Evolutionary conservation across 768 basidiomycete species (phyloP).

Genomic region (Boletus subcaerulescens): DNA sequence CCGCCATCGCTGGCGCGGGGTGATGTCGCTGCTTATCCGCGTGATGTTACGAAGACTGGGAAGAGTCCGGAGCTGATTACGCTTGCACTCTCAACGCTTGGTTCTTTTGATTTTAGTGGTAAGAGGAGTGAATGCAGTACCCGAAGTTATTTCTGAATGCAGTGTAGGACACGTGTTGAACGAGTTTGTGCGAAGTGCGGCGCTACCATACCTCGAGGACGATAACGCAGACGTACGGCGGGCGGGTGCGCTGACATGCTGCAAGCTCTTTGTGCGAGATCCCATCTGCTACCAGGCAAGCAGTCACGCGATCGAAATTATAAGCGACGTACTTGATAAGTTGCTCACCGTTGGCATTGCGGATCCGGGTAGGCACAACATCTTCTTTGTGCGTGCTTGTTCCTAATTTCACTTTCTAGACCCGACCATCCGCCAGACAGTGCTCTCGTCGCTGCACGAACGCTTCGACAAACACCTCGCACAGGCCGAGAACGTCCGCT

Average conservation of each 20-base stretch:
- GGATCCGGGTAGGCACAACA: conserved; percentile 69
- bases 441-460: conserved; percentile 83
- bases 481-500: conserved; percentile 97
- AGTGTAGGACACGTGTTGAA: conserved; percentile 81
- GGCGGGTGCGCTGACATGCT: conserved; percentile 90
- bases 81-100: conserved; percentile 82
- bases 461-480: conserved; percentile 96
- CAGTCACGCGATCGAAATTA: conserved; percentile 93
- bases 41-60: conserved; percentile 47
- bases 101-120: conserved; percentile 95
- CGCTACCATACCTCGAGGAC: conserved; percentile 91
- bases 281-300: conserved; percentile 96
- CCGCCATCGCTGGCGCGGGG: conserved; percentile 59
- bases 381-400: conserved; percentile 1
- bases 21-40: conserved; percentile 46
- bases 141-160: conserved; percentile 12
- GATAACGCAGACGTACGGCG: conserved; percentile 85
- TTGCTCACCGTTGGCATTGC: conserved; percentile 92
- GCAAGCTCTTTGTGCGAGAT: conserved; percentile 87
- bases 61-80: conserved; percentile 70
- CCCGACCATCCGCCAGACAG: conserved; percentile 78
- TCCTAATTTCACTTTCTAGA: conserved; percentile 37
- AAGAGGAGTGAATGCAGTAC: conserved; percentile 13
- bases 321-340: conserved; percentile 97
- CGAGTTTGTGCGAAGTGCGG: conserved; percentile 91